Evolutionary conservation across 768 basidiomycete genomes (phyloP), one percentile per base, ranked within the genome.

Genomic region (Tephrocybe rancida): DNA sequence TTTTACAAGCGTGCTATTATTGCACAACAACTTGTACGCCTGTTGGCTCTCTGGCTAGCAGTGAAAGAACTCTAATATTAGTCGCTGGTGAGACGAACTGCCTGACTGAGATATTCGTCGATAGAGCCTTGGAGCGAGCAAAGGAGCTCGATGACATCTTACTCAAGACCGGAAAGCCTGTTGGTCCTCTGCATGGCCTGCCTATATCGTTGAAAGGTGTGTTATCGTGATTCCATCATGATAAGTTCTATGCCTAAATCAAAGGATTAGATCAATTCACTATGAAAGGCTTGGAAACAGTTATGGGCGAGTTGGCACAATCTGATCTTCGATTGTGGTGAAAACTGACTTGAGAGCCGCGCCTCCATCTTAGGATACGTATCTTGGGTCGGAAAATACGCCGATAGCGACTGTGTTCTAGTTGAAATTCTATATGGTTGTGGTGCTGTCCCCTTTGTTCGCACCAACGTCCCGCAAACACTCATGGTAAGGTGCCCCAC

Each of bases 1-100:
- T 88, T 82, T 65, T 84, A 78, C 66, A 87, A 87, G 64, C 73
- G 86, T 7, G 87, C 87, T 1, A 76, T 85, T 29, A 64, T 89
- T 25, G 86, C 86, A 2, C 86, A 90, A 11, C 86, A 88, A 62
- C 67, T 88, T 26, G 84, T 86, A 59, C 57, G 74, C 61, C 37
- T 18, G 21, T 55, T 18, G 5, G 18, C 32, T 21, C 19, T 30
- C 30, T 27, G 34, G 29, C 10, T 9, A 27, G 1, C 24, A 48
- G 38, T 10, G n/a, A n/a, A n/a, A n/a, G n/a, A n/a, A n/a, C n/a
- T 5, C 9, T 26, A 21, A 18, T 8, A 42, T 13, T 0, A 29
- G 35, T 47, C 43, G 1, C 25, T 38, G 45, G 30, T 19, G 42
- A 71, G 70, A 78, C 78, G 5, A 81, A 81, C 56, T 84, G 83